Evolutionary conservation across 2,329 filamentous ascomycete species (phyloP).

Genomic region (Trichoderma koningiopsis): DNA sequence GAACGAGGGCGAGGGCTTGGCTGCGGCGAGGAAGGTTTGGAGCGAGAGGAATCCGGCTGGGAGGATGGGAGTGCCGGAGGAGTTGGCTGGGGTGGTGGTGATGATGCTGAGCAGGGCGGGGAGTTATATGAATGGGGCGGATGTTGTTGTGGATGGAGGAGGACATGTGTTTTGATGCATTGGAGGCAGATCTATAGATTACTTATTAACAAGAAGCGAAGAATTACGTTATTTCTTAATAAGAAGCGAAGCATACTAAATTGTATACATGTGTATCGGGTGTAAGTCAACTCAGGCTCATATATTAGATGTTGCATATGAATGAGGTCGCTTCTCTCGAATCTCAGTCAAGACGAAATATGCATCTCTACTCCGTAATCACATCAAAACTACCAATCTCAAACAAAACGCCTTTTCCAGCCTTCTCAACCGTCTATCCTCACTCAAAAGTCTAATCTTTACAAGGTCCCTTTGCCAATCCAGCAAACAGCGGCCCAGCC

Average conservation of each 20-base stretch:
- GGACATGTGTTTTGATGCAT: slow-evolving; percentile 28
- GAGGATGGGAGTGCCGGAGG: slow-evolving; percentile 64
- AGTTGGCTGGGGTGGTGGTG: slow-evolving; percentile 64
- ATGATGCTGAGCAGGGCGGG: slow-evolving; percentile 62
- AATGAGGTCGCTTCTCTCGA: not conserved
- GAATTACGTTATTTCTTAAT: not conserved
- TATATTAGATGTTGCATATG: not conserved
- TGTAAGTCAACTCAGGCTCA: not conserved
- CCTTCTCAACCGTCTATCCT: not conserved
- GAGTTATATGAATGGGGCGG: slow-evolving; percentile 68
- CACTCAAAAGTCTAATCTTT: not conserved
- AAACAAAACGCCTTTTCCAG: not conserved
- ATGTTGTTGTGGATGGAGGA: slow-evolving; percentile 66
- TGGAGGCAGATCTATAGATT: not conserved
- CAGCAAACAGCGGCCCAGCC: not conserved
- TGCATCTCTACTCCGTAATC: not conserved
- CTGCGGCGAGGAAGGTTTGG: slow-evolving; percentile 58
- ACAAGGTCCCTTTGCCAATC: not conserved
- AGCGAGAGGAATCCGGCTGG: slow-evolving; percentile 62
- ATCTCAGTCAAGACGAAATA: not conserved
- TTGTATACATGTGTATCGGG: not conserved
- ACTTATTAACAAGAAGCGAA: not conserved
- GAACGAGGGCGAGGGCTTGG: slow-evolving; percentile 65
- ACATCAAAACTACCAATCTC: not conserved
- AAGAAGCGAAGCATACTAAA: not conserved